phyloP scores from a whole-genome alignment of 176 grass and related monocot species.

The Aegilops speltoides region DNA sequence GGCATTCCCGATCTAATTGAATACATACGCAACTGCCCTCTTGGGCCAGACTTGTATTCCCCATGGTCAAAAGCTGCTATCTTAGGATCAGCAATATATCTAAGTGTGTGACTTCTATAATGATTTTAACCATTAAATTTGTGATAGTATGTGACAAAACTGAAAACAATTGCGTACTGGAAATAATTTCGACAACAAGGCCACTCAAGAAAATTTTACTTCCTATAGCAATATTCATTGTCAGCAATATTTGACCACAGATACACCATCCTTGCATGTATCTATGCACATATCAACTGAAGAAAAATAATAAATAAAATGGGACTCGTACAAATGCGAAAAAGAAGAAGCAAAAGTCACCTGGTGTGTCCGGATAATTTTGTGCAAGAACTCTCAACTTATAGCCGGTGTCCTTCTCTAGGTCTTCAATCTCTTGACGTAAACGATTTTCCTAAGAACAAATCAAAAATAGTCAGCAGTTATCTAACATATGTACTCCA shows the following conservation, averaged over 20 bases:
- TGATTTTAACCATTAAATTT: not conserved
- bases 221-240: not conserved
- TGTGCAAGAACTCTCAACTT: conserved; percentile 95
- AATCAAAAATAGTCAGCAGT: not conserved
- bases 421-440: conserved; percentile 70
- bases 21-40: not conserved
- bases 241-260: not conserved
- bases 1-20: not conserved
- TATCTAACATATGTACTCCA: not conserved
- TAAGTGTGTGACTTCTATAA: not conserved
- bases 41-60: not conserved
- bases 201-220: not conserved
- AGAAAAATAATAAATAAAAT: not conserved
- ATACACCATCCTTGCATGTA: not conserved
- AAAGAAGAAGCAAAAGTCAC: conserved; percentile 29
- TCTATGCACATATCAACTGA: too few relatives aligned
- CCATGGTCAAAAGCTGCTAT: not conserved
- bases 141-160: not conserved
- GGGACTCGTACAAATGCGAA: not conserved
- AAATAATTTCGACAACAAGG: not conserved
- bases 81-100: not conserved
- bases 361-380: conserved; percentile 93
- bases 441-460: conserved; percentile 69
- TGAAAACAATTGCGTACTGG: not conserved
- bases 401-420: conserved; percentile 92